phyloP scores from a whole-genome alignment of 768 basidiomycete species.

The Russula earlei region DNA sequence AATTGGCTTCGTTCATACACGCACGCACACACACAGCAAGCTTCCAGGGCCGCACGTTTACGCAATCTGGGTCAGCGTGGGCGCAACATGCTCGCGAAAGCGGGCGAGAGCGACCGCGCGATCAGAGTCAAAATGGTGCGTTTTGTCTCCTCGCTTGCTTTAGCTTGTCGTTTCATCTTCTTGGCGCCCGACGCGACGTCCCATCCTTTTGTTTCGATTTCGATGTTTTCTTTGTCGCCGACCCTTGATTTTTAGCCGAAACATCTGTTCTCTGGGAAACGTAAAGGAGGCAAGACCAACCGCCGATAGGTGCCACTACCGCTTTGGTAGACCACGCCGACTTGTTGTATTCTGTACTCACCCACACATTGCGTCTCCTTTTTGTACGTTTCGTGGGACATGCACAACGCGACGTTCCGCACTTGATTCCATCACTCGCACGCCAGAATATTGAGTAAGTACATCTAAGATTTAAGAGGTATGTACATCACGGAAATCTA shows the following conservation, averaged over 20 bases:
- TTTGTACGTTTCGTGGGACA: too few relatives aligned
- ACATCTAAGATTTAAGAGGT: slow-evolving; percentile 8
- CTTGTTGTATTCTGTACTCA: not conserved
- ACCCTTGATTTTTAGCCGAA: slow-evolving; percentile 62
- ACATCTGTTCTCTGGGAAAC: slow-evolving; percentile 78
- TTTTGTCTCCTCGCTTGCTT: not conserved
- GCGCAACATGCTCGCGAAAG: slow-evolving; percentile 82
- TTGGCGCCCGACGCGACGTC: not conserved
- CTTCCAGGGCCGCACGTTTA: slow-evolving; percentile 65
- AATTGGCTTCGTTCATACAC: not conserved
- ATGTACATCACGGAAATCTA: slow-evolving; percentile 1
- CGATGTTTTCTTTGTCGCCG: too few relatives aligned
- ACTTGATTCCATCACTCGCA: too few relatives aligned
- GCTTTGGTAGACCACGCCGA: not conserved
- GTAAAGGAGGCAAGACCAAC: slow-evolving; percentile 75
- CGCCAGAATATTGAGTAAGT: too few relatives aligned
- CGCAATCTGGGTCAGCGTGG: slow-evolving; percentile 81
- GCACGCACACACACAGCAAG: slow-evolving; percentile 51
- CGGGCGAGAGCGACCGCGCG: slow-evolving; percentile 80
- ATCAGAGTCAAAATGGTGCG: slow-evolving; percentile 78
- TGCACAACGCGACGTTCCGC: too few relatives aligned
- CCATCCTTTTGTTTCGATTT: slow-evolving; percentile 1
- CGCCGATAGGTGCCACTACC: slow-evolving; percentile 43
- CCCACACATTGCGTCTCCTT: not conserved
- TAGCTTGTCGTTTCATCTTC: not conserved